A percentile compares a stretch with the other conserved stretches of the same genome.
Evolutionary conservation across 176 grass and related monocot genomes (phyloP).

Genomic region (Aegilops tauschii): DNA sequence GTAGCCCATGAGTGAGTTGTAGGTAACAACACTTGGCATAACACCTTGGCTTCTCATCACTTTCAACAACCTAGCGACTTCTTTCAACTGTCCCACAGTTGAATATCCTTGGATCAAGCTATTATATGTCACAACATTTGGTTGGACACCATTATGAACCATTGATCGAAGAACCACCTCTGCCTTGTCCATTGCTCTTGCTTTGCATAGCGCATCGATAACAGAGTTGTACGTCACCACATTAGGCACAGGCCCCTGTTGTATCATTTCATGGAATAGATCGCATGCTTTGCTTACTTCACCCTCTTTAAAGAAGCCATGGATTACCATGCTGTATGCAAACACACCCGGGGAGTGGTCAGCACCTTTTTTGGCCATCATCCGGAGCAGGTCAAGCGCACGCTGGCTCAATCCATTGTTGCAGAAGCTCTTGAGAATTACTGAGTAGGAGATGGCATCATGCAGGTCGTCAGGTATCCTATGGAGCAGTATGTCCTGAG

Average conservation of each 20-base stretch:
- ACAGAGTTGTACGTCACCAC: background rate
- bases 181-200: background rate
- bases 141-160: background rate
- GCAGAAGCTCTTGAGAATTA: background rate
- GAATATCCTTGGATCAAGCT: conserved; percentile 25
- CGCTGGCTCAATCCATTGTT: background rate
- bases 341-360: background rate
- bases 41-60: no score
- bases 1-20: no score
- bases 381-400: background rate
- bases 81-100: background rate
- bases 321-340: background rate
- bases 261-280: background rate
- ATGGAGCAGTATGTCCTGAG: background rate
- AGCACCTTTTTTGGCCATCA: background rate
- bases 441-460: background rate
- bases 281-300: background rate
- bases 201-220: background rate
- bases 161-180: background rate
- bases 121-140: background rate
- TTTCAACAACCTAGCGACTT: background rate
- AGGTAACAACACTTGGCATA: no score
- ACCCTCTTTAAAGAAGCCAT: background rate
- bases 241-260: background rate
- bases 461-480: background rate